These are phyloP conservation scores for Trichophyton schoenleinii DNA, from an alignment of 2,329 filamentous ascomycete genomes.

Conservation along the genomic window DNA sequence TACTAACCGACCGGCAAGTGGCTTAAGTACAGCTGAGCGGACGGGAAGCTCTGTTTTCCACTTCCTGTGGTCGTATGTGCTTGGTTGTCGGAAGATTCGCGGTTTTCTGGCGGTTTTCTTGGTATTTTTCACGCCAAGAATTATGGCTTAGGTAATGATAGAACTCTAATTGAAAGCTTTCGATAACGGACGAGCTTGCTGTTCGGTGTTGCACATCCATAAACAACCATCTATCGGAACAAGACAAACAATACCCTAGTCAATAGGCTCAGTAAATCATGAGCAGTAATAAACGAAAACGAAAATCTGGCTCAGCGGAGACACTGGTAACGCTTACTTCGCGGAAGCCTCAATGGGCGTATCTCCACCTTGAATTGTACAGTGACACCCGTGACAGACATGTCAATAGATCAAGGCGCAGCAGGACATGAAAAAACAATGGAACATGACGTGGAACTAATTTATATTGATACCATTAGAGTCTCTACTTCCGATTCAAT, in stretches of 20 bases:
- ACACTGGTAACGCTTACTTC: constrained; percentile 23
- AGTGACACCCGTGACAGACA: neutral
- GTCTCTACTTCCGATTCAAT: constrained; percentile 2
- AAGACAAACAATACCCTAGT: neutral
- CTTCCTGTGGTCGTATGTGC: too few relatives aligned
- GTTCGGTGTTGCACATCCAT: too few relatives aligned
- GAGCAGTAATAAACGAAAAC: constrained; percentile 5
- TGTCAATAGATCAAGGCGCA: neutral
- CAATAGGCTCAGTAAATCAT: neutral
- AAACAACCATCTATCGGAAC: constrained; percentile 18
- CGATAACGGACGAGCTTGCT: too few relatives aligned
- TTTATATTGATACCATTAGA: neutral
- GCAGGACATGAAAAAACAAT: neutral
- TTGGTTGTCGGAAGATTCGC: too few relatives aligned
- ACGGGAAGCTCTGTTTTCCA: too few relatives aligned
- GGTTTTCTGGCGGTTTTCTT: too few relatives aligned
- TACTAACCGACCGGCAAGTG: too few relatives aligned
- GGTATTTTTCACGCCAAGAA: too few relatives aligned
- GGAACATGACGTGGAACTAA: neutral
- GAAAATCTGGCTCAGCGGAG: neutral
- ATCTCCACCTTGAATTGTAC: constrained; percentile 33
- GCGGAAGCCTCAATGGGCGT: constrained; percentile 33
- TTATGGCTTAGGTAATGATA: too few relatives aligned
- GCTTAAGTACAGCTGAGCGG: too few relatives aligned
- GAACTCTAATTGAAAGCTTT: too few relatives aligned